A percentile compares a stretch with the other conserved stretches of the same genome.
Evolutionary conservation across 2,329 filamentous ascomycete genomes (phyloP).

Genomic region (Microcyclospora pomicola): DNA sequence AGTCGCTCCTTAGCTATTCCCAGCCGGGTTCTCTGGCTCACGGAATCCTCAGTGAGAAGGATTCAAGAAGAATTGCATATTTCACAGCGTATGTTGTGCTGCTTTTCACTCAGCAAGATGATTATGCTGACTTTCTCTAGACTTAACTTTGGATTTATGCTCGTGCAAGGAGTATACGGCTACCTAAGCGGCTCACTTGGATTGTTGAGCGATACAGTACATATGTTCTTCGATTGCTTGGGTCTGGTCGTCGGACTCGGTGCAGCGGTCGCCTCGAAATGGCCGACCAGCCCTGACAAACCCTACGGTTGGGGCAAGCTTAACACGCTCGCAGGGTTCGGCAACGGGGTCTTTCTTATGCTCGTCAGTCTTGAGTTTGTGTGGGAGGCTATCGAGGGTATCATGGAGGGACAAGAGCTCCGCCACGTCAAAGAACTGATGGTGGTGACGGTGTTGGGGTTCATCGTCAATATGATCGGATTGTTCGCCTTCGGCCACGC

Average conservation of each 20-base stretch:
- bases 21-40: slow-evolving; percentile 65
- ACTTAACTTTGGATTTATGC: slow-evolving; percentile 90
- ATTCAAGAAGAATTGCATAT: slow-evolving; percentile 91
- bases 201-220: slow-evolving; percentile 91
- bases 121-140: slow-evolving; percentile 32
- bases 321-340: slow-evolving; percentile 89
- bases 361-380: slow-evolving; percentile 92
- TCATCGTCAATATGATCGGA: slow-evolving; percentile 82
- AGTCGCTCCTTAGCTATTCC: slow-evolving; percentile 54
- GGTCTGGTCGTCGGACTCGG: slow-evolving; percentile 80
- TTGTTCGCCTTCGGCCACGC: slow-evolving; percentile 65
- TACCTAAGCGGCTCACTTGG: slow-evolving; percentile 87
- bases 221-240: slow-evolving; percentile 98
- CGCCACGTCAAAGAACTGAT: slow-evolving; percentile 76
- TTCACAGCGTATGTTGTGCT: slow-evolving; percentile 62
- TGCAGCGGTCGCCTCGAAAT: slow-evolving; percentile 90
- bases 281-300: slow-evolving; percentile 77
- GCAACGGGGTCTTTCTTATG: slow-evolving; percentile 90
- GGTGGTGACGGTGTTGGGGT: slow-evolving; percentile 71
- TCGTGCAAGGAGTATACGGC: slow-evolving; percentile 85
- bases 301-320: slow-evolving; percentile 96
- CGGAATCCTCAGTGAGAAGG: slow-evolving; percentile 75
- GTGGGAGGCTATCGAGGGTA: slow-evolving; percentile 79
- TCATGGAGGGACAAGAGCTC: slow-evolving; percentile 72
- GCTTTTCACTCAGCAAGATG: neutral